These are phyloP conservation scores for Yarrowia sp. DNA, from an alignment of 805 yeast genomes.

Conservation along the genomic window DNA sequence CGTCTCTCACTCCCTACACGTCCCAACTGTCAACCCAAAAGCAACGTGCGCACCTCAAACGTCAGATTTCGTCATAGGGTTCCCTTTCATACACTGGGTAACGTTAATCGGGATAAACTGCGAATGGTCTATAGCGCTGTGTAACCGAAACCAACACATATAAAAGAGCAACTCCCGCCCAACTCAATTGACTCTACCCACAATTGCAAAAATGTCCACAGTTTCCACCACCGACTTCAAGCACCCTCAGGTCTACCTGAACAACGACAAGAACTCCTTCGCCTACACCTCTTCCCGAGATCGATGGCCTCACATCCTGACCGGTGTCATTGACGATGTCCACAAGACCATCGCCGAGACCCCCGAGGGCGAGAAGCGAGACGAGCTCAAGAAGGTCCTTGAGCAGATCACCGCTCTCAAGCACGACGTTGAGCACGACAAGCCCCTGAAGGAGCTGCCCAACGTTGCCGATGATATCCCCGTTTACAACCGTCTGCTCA, in stretches of 20 bases:
- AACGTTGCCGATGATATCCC: conserved; percentile 43
- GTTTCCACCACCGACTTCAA: conserved; percentile 16
- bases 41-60: conserved; percentile 6
- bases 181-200: neutral
- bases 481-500: conserved; percentile 59
- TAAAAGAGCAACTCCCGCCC: conserved; percentile 7
- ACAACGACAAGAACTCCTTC: conserved; percentile 72
- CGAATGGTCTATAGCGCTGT: neutral
- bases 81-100: neutral
- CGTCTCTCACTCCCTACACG: neutral
- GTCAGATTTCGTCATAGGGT: conserved; percentile 21
- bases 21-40: conserved; percentile 9
- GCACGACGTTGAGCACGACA: conserved; percentile 41
- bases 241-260: conserved; percentile 47
- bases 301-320: conserved; percentile 86
- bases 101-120: conserved; percentile 12
- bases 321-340: conserved; percentile 65
- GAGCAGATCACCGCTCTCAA: conserved; percentile 46
- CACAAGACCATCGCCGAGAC: conserved; percentile 39
- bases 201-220: conserved; percentile 17
- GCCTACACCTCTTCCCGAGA: conserved; percentile 73
- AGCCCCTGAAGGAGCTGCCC: conserved; percentile 46
- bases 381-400: conserved; percentile 52
- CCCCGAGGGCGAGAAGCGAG: conserved; percentile 31
- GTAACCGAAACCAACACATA: neutral